A percentile compares a stretch with the other conserved stretches of the same genome.
Evolutionary conservation across 371 early-diverging fungal genomes (phyloP).

Genomic region (Choanephora cucurbitarum): DNA sequence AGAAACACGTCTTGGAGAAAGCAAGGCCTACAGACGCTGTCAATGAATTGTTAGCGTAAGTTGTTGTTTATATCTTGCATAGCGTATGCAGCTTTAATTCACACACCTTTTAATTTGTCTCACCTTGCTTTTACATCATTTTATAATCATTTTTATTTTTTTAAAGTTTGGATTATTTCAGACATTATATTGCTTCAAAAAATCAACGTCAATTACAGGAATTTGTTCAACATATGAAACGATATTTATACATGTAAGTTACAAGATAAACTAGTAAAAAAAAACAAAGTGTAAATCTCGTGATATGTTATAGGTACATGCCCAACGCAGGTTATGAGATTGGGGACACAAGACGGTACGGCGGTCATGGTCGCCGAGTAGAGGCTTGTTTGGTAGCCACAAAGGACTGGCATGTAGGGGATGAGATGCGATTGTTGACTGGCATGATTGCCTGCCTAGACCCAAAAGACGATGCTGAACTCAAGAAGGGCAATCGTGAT

Average conservation of each 20-base stretch:
- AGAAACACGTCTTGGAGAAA: conserved; percentile 44
- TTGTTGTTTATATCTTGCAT: not conserved
- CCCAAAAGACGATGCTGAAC: conserved; percentile 66
- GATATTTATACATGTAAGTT: conserved; percentile 54
- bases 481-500: conserved; percentile 71
- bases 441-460: conserved; percentile 79
- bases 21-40: conserved; percentile 49
- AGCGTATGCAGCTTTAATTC: conserved; percentile 3
- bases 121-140: not conserved
- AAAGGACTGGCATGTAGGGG: conserved; percentile 70
- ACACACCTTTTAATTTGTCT: conserved; percentile 7
- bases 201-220: conserved; percentile 37
- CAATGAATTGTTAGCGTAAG: conserved; percentile 47
- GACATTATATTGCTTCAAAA: conserved; percentile 32
- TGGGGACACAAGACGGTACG: conserved; percentile 75
- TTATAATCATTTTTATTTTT: not conserved
- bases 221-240: conserved; percentile 50
- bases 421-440: conserved; percentile 74
- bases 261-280: not conserved
- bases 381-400: conserved; percentile 90
- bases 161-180: conserved; percentile 46
- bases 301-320: conserved; percentile 65
- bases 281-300: conserved; percentile 48
- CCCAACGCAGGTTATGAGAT: conserved; percentile 85
- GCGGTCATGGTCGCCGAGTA: conserved; percentile 61